Evolutionary conservation across 352 stramenopile genomes (phyloP).

Genomic region (Phytophthora europaea): DNA sequence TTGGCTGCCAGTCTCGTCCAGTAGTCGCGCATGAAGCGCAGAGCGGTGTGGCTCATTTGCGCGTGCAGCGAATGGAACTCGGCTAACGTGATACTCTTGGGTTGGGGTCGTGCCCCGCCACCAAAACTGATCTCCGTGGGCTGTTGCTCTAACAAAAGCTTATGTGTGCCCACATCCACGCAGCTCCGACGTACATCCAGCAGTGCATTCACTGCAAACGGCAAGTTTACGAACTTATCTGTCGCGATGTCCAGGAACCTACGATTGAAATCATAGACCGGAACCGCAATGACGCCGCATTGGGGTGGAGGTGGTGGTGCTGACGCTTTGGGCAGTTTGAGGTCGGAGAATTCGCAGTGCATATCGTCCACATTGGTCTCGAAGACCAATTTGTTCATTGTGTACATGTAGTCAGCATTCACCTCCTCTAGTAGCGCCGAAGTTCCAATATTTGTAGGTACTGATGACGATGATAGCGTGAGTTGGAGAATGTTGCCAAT

Average conservation of each 20-base stretch:
- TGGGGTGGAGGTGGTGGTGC: slow-evolving; percentile 39
- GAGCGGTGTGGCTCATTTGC: slow-evolving; percentile 75
- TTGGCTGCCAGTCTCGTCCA: slow-evolving; percentile 82
- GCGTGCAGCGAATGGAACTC: slow-evolving; percentile 78
- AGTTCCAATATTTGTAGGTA: slow-evolving; percentile 62
- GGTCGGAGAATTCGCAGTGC: slow-evolving; percentile 60
- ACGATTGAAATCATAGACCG: slow-evolving; percentile 77
- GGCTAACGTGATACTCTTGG: slow-evolving; percentile 76
- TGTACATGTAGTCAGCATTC: slow-evolving; percentile 92
- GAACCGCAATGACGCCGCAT: slow-evolving; percentile 64
- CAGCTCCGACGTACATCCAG: slow-evolving; percentile 80
- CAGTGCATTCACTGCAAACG: slow-evolving; percentile 76
- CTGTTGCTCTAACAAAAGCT: slow-evolving; percentile 79
- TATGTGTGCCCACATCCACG: slow-evolving; percentile 65
- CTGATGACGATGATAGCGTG: slow-evolving; percentile 64
- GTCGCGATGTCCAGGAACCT: slow-evolving; percentile 67
- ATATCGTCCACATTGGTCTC: slow-evolving; percentile 78
- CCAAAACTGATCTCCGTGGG: slow-evolving; percentile 74
- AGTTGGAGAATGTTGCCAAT: slow-evolving; percentile 83
- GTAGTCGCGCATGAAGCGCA: slow-evolving; percentile 83
- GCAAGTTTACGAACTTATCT: slow-evolving; percentile 77
- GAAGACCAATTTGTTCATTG: slow-evolving; percentile 96
- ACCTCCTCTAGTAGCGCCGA: slow-evolving; percentile 90
- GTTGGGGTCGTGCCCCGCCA: slow-evolving; percentile 25
- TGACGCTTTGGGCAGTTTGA: slow-evolving; percentile 50